phyloP scores from a whole-genome alignment of 2,329 filamentous ascomycete species.

The Paecilomyces sp. region DNA sequence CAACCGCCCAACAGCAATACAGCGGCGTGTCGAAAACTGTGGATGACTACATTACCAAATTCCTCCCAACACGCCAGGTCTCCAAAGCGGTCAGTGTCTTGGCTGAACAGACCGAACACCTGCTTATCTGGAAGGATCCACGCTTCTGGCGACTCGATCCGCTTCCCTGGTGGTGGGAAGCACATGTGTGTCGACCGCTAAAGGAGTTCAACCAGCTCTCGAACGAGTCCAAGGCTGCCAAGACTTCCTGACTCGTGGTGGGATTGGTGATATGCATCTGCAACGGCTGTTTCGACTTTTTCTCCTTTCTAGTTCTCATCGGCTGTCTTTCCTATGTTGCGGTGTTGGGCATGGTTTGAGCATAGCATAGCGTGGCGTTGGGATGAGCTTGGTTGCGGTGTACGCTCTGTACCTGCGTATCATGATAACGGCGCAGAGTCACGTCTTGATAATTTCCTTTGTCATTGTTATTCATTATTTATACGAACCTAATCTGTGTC shows the following conservation, averaged over 20 bases:
- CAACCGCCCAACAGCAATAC: neutral
- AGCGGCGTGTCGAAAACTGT: slow-evolving; percentile 2
- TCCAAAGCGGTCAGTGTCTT: slow-evolving; percentile 13
- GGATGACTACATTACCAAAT: slow-evolving; percentile 4
- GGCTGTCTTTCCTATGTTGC: neutral
- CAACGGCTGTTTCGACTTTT: neutral
- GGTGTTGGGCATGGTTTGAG: neutral
- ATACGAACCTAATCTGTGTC: neutral
- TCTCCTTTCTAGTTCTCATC: neutral
- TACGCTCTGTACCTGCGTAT: neutral
- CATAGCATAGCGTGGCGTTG: neutral
- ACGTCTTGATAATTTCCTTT: neutral
- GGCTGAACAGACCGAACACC: slow-evolving; percentile 20
- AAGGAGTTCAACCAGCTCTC: slow-evolving; percentile 10
- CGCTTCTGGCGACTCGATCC: slow-evolving; percentile 51
- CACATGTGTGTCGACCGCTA: slow-evolving; percentile 50
- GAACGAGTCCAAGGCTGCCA: neutral
- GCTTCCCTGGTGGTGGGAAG: slow-evolving; percentile 50
- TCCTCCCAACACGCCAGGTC: slow-evolving; percentile 13
- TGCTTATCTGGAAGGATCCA: slow-evolving; percentile 49
- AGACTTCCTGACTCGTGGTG: neutral
- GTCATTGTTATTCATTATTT: neutral
- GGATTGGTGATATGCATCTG: neutral
- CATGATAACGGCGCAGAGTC: neutral
- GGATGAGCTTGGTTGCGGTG: neutral